These are phyloP conservation scores for Talaromyces islandicus DNA, from an alignment of 2,329 filamentous ascomycete species.

Conservation along the genomic window DNA sequence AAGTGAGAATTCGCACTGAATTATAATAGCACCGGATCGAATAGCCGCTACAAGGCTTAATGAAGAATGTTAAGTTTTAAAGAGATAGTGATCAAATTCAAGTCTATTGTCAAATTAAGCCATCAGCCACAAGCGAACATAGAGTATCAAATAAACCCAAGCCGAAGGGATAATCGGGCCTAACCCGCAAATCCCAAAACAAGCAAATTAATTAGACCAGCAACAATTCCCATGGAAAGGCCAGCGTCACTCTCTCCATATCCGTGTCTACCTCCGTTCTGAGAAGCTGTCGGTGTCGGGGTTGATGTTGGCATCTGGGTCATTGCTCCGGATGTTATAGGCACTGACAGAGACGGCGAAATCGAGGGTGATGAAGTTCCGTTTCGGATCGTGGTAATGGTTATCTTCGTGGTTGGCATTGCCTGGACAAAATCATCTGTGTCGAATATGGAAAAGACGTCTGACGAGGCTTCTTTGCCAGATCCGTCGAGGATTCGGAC, in stretches of 20 bases:
- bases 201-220: not conserved
- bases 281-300: not conserved
- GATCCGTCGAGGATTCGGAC: not conserved
- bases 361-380: not conserved
- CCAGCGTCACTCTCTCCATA: not conserved
- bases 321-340: not conserved
- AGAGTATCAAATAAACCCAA: not conserved
- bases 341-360: not conserved
- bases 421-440: constrained; percentile 1
- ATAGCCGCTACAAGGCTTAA: not conserved
- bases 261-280: not conserved
- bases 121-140: not conserved
- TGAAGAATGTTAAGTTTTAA: not conserved
- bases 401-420: not conserved
- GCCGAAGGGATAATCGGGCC: not conserved
- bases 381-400: not conserved
- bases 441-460: constrained; percentile 1
- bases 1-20: not conserved
- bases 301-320: not conserved
- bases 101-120: not conserved
- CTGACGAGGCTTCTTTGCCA: not conserved
- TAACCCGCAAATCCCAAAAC: not conserved
- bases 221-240: not conserved
- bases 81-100: not conserved
- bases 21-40: not conserved